phyloP scores from a whole-genome alignment of 495 filamentous ascomycete genomes.

The Talaromyces liani region DNA sequence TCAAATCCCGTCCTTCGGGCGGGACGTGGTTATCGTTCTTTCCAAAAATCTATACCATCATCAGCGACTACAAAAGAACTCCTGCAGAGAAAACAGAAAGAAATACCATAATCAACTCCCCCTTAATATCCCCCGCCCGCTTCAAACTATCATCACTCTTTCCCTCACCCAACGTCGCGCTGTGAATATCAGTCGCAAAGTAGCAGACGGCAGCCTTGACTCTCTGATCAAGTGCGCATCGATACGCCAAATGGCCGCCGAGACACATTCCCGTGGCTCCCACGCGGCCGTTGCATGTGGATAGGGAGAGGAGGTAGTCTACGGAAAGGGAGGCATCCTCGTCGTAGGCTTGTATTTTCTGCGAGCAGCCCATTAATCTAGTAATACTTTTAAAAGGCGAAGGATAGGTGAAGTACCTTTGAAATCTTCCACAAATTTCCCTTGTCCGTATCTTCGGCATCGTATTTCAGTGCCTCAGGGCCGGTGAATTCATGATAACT shows the following conservation, averaged over 20 bases:
- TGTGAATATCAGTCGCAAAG: conserved; percentile 90
- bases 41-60: conserved; percentile 58
- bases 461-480: conserved; percentile 77
- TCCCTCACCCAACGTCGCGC: conserved; percentile 59
- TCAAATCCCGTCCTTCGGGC: conserved; percentile 74
- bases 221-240: conserved; percentile 71
- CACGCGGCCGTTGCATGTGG: conserved; percentile 77
- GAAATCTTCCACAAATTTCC: conserved; percentile 81
- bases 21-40: conserved; percentile 88
- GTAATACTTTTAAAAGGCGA: too few relatives aligned
- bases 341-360: conserved; percentile 84
- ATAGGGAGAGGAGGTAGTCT: conserved; percentile 62
- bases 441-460: conserved; percentile 77
- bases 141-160: conserved; percentile 61
- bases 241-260: conserved; percentile 82
- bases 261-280: conserved; percentile 94
- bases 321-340: conserved; percentile 74
- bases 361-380: neutral
- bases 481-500: conserved; percentile 92
- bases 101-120: conserved; percentile 62
- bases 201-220: conserved; percentile 75
- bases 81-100: too few relatives aligned
- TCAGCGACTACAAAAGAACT: too few relatives aligned
- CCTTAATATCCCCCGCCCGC: conserved; percentile 65
- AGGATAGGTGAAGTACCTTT: conserved; percentile 44